phyloP scores from a whole-genome alignment of 2,329 filamentous ascomycete genomes.

The Aspergillus sp. region DNA sequence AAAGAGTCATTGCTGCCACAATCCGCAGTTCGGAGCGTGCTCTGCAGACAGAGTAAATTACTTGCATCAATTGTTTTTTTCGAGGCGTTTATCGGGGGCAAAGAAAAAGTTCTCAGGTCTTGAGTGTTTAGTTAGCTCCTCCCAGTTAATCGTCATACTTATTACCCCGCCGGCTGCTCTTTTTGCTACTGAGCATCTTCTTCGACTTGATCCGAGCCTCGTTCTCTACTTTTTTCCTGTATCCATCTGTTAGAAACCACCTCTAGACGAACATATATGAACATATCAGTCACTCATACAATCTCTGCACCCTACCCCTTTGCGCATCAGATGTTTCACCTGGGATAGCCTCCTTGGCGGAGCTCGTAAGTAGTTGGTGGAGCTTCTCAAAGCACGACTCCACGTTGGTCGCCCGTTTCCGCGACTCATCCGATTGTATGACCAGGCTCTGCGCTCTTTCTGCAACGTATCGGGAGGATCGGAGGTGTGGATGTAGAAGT shows the following conservation, averaged over 20 bases:
- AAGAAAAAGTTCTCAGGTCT: slow-evolving; percentile 11
- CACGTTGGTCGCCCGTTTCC: slow-evolving; percentile 58
- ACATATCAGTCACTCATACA: slow-evolving; percentile 36
- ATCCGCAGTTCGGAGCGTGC: slow-evolving; percentile 29
- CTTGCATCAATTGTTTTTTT: slow-evolving; percentile 6
- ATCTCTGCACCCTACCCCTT: slow-evolving; percentile 48
- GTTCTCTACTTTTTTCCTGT: slow-evolving; percentile 54
- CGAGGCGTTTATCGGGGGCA: slow-evolving; percentile 21
- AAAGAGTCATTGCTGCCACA: slow-evolving; percentile 46
- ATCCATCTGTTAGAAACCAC: slow-evolving; percentile 14
- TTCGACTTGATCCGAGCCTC: slow-evolving; percentile 54
- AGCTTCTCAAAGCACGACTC: slow-evolving; percentile 56
- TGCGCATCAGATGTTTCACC: slow-evolving; percentile 58
- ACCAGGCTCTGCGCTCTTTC: slow-evolving; percentile 50
- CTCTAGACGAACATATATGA: not conserved
- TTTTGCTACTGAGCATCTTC: slow-evolving; percentile 59
- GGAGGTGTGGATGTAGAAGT: slow-evolving; percentile 49
- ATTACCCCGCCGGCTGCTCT: slow-evolving; percentile 47
- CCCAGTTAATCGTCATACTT: slow-evolving; percentile 31
- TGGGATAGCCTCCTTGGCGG: slow-evolving; percentile 49
- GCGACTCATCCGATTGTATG: slow-evolving; percentile 60
- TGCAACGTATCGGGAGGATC: slow-evolving; percentile 52
- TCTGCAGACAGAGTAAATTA: slow-evolving; percentile 16
- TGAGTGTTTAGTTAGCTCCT: slow-evolving; percentile 12
- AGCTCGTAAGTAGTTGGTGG: slow-evolving; percentile 49